Conservation (phyloP, 768 basidiomycete species). For the Dioszegia crocea region DNA sequence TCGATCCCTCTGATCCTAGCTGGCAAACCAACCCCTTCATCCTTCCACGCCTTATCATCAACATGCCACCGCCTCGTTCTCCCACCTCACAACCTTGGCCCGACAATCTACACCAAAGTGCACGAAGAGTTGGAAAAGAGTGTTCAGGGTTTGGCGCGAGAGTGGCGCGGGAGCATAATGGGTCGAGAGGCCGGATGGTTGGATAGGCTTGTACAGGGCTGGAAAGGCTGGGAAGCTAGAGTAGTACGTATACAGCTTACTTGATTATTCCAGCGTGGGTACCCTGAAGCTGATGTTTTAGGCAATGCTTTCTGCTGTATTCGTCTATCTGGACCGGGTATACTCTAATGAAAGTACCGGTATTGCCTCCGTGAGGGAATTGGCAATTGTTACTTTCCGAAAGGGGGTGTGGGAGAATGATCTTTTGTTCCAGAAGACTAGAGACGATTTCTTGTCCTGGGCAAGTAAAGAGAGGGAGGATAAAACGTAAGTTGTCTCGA, state of each 20-base stretch:
- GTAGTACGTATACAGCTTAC: slow-evolving; percentile 19
- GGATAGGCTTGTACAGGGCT: slow-evolving; percentile 16
- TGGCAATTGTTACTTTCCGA: slow-evolving; percentile 28
- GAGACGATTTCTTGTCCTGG: slow-evolving; percentile 35
- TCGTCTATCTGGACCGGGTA: slow-evolving; percentile 41
- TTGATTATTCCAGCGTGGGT: background rate
- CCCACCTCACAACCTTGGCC: slow-evolving; percentile 28
- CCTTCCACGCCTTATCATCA: slow-evolving; percentile 31
- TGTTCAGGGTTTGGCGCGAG: slow-evolving; percentile 21
- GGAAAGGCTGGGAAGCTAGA: slow-evolving; percentile 26
- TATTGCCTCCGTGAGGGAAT: slow-evolving; percentile 16
- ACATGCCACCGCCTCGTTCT: slow-evolving; percentile 27
- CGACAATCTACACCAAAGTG: slow-evolving; percentile 28
- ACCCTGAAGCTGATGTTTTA: background rate
- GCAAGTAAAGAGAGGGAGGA: slow-evolving; percentile 19
- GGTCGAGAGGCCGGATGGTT: slow-evolving; percentile 29
- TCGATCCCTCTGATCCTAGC: slow-evolving; percentile 23
- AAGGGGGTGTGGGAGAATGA: slow-evolving; percentile 39
- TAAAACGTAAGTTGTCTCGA: slow-evolving; percentile 13
- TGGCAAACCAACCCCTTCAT: slow-evolving; percentile 19
- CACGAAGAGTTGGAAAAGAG: slow-evolving; percentile 28
- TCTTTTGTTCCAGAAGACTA: slow-evolving; percentile 27
- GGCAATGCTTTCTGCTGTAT: slow-evolving; percentile 29
- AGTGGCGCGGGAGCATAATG: slow-evolving; percentile 34
- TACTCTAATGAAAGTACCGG: slow-evolving; percentile 19